Evolutionary conservation across 768 basidiomycete species (phyloP).

Genomic region (Plicaturopsis crispa): DNA sequence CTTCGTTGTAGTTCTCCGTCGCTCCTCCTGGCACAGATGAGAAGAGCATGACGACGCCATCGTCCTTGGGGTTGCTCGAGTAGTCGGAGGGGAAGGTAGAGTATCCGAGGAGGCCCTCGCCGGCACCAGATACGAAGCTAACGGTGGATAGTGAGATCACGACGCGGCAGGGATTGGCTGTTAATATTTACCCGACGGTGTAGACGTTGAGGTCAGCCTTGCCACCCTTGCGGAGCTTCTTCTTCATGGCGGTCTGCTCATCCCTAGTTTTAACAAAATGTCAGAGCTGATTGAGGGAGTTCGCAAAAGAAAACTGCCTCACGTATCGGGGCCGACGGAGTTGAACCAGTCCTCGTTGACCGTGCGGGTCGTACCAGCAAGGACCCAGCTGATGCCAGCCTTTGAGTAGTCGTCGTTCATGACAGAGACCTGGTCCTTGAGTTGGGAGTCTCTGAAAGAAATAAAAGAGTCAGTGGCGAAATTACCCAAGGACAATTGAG

Average conservation of each 20-base stretch:
- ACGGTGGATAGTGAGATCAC: too few relatives aligned
- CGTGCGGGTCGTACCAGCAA: constrained; percentile 35
- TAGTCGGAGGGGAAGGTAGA: constrained; percentile 44
- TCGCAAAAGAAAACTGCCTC: too few relatives aligned
- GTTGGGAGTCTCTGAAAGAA: constrained; percentile 27
- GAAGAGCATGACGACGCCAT: constrained; percentile 36
- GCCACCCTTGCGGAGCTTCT: constrained; percentile 31
- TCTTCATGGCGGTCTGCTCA: constrained; percentile 43
- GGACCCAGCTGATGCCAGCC: constrained; percentile 29
- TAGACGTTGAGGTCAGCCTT: constrained; percentile 39
- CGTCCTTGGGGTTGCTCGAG: constrained; percentile 30
- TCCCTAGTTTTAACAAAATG: background rate
- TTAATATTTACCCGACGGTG: constrained; percentile 36
- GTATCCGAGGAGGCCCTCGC: constrained; percentile 42
- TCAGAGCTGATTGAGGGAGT: background rate
- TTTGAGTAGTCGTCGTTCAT: constrained; percentile 32
- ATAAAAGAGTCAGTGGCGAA: constrained; percentile 6
- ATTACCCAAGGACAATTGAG: background rate
- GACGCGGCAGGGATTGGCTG: background rate
- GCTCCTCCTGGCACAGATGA: constrained; percentile 38
- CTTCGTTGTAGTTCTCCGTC: constrained; percentile 31
- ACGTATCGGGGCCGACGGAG: constrained; percentile 27
- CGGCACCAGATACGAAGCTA: constrained; percentile 30
- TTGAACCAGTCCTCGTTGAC: constrained; percentile 42
- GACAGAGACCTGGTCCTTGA: constrained; percentile 33